Base-by-base conservation (phyloP, 2,329 filamentous ascomycete species). In the Penicillium sp. region DNA sequence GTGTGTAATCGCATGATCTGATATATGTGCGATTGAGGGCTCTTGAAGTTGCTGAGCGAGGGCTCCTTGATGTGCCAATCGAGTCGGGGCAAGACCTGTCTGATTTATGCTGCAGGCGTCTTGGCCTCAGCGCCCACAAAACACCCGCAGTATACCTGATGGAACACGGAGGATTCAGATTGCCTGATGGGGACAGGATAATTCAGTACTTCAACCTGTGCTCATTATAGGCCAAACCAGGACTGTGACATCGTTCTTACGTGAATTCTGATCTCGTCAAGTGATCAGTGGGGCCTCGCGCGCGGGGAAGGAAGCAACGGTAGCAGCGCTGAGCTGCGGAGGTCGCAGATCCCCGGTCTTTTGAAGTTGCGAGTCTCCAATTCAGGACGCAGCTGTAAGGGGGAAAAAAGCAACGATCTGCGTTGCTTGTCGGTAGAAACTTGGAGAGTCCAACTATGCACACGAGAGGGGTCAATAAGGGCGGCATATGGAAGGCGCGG, bases 1-100 rank as follows among this genome's bases (percentile, higher is more conserved):
- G 54, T 61, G 60, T 57, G 60, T 16, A 62, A 56, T 49, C 53
- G 58, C 69, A 72, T 73, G 31, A n/a, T 56, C 43, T 47, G 7
- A 53, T 40, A 35, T 31, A 31, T 31, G 31, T 31, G 7, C 31
- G 31, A 6, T 31, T 31, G 31, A 10, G 2, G 31, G 31, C 31
- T 10, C 3, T 18, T 24, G 31, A 3, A n/a, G 16, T 31, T 10
- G 6, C 14, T 13, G 18, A 37, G 54, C 19, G 5, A 27, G 24
- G 14, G 9, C 14, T 19, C 6, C 39, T 2, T 13, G 1, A 3
- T 27, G 37, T 40, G 22, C 36, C 22, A 22, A 39, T n/a, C 9
- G 24, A 9, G 10, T 53, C n/a, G 13, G 53, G 57, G 39, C 31
- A 27, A 53, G 44, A 44, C 37, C 9, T 11, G 18, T 46, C 49